Percentiles rank a stretch among this genome's conserved stretches.
These are phyloP conservation scores for Cladosporium sp. DNA, from an alignment of 2,329 filamentous ascomycete genomes.

Conservation along the genomic window DNA sequence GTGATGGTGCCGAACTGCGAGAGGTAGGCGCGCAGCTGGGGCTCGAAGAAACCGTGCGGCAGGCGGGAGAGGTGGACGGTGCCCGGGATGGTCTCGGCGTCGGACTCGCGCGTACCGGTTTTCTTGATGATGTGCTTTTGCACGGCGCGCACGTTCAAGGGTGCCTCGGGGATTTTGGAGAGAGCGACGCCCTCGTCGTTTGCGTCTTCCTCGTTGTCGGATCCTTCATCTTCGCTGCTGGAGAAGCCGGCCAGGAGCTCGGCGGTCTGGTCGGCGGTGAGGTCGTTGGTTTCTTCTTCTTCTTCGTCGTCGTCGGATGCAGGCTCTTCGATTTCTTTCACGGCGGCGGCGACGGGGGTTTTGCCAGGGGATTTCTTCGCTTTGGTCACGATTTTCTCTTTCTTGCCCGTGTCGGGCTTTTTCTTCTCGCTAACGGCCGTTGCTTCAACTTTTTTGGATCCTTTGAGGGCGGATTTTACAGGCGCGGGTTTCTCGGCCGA, in stretches of 20 bases:
- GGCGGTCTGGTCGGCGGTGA: slow-evolving; percentile 45
- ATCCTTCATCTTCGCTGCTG: slow-evolving; percentile 40
- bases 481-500: slow-evolving; percentile 28
- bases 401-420: slow-evolving; percentile 4
- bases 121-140: slow-evolving; percentile 43
- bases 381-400: slow-evolving; percentile 10
- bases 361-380: slow-evolving; percentile 13
- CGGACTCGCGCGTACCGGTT: slow-evolving; percentile 37
- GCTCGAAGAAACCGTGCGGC: slow-evolving; percentile 94
- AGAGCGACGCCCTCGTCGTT: slow-evolving; percentile 78
- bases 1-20: slow-evolving; percentile 83
- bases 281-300: slow-evolving; percentile 29
- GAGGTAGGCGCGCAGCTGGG: slow-evolving; percentile 91
- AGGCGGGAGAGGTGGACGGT: slow-evolving; percentile 87
- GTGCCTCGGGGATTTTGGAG: slow-evolving; percentile 66
- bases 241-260: slow-evolving; percentile 49
- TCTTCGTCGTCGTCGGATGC: slow-evolving; percentile 24
- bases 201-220: slow-evolving; percentile 56
- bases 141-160: slow-evolving; percentile 26
- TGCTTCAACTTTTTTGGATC: slow-evolving; percentile 15
- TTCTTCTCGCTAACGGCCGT: slow-evolving; percentile 8
- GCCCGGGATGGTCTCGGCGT: slow-evolving; percentile 57
- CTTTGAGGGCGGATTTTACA: slow-evolving; percentile 31
- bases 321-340: slow-evolving; percentile 15
- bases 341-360: slow-evolving; percentile 15